Evolutionary conservation across 345 rosid species (phyloP).

Genomic region (Atalantia buxifolia): DNA sequence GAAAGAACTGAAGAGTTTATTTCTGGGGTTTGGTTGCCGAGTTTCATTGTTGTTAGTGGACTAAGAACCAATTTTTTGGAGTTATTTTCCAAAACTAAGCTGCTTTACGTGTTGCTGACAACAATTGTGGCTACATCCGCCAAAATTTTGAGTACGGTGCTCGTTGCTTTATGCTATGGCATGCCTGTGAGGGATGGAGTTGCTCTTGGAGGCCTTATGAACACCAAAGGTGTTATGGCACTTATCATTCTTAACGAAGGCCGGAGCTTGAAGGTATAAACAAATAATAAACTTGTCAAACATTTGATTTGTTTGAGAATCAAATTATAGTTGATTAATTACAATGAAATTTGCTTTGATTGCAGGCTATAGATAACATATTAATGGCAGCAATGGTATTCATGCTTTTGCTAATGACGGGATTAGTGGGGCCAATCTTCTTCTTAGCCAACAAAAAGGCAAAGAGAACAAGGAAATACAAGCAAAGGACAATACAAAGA

Average conservation of each 20-base stretch:
- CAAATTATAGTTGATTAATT: neutral
- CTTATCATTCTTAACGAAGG: slow-evolving; percentile 48
- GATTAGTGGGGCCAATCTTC: neutral
- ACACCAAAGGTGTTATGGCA: slow-evolving; percentile 61
- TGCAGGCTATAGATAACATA: neutral
- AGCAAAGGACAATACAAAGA: neutral
- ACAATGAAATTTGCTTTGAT: neutral
- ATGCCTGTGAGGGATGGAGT: slow-evolving; percentile 37
- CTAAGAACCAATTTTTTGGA: slow-evolving; percentile 18
- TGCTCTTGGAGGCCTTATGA: slow-evolving; percentile 58
- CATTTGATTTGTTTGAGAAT: neutral
- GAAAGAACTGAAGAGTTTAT: slow-evolving; percentile 49
- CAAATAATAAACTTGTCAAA: neutral
- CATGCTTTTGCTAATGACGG: neutral
- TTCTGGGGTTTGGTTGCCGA: slow-evolving; percentile 43
- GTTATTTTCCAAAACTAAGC: neutral
- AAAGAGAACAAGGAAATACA: neutral
- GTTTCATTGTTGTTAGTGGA: slow-evolving; percentile 43
- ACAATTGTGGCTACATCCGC: slow-evolving; percentile 17
- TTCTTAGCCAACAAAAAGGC: neutral
- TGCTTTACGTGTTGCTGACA: neutral
- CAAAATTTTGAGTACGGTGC: slow-evolving; percentile 41
- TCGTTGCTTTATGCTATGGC: slow-evolving; percentile 23
- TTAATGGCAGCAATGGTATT: neutral
- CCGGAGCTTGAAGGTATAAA: slow-evolving; percentile 38